A percentile compares a stretch with the other conserved stretches of the same genome.
These are phyloP conservation scores for Pichiaceae sp. DNA, from an alignment of 1,139 yeast species.

Conservation along the genomic window DNA sequence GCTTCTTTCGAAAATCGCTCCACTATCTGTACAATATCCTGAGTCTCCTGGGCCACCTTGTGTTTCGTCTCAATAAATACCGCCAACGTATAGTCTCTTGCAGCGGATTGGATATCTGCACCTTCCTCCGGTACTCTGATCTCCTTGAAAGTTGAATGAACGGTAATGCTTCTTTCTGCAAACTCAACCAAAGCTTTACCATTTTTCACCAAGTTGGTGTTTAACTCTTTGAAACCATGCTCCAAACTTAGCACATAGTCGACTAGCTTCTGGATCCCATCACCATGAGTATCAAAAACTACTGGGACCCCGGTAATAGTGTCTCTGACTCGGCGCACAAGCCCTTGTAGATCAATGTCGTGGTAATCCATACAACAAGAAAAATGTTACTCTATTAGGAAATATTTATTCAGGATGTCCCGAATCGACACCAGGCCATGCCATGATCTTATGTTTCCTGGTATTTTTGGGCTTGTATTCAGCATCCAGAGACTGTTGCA, in stretches of 20 bases:
- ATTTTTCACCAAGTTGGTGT: not conserved
- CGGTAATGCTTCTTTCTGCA: not conserved
- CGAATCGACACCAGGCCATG: slow-evolving; percentile 66
- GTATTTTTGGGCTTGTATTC: slow-evolving; percentile 7
- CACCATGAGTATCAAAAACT: slow-evolving; percentile 9
- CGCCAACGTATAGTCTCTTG: not conserved
- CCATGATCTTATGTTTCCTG: slow-evolving; percentile 29
- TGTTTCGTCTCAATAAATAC: not conserved
- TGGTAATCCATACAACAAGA: not conserved
- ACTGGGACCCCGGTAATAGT: not conserved
- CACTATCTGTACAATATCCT: not conserved
- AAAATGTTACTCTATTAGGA: not conserved
- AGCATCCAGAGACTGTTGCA: not conserved
- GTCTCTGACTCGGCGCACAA: not conserved
- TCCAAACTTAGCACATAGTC: slow-evolving; percentile 5
- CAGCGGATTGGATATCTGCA: too few relatives aligned
- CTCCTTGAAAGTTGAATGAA: not conserved
- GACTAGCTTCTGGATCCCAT: slow-evolving; percentile 7
- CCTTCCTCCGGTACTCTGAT: too few relatives aligned
- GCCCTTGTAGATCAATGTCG: not conserved
- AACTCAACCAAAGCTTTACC: not conserved
- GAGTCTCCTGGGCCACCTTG: not conserved
- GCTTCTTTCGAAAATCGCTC: not conserved
- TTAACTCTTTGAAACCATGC: not conserved
- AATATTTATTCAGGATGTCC: slow-evolving; percentile 39